A percentile compares a stretch with the other conserved stretches of the same genome.
Evolutionary conservation across 1,284 basidiomycete species (phyloP).

Genomic region (Ustilago lituana): DNA sequence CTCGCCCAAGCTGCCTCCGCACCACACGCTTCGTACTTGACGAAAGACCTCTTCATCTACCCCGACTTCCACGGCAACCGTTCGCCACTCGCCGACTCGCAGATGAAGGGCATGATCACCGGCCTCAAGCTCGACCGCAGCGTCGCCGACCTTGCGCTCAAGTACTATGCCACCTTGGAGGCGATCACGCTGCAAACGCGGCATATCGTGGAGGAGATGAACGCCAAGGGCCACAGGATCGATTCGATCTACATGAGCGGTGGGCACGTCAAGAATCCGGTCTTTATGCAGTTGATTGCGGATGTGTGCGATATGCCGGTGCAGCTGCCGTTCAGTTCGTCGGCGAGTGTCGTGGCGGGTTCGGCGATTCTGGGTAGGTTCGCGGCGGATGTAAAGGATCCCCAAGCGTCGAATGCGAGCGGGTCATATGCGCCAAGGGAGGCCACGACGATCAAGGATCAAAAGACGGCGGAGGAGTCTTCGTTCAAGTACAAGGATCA

Average conservation of each 20-base stretch:
- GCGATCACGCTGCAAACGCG: slow-evolving; percentile 93
- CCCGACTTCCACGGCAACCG: slow-evolving; percentile 88
- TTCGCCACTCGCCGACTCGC: slow-evolving; percentile 91
- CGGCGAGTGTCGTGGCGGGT: slow-evolving; percentile 87
- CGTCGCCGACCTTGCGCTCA: slow-evolving; percentile 83
- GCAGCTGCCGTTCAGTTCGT: slow-evolving; percentile 79
- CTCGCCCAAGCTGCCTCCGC: slow-evolving; percentile 71
- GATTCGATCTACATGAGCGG: slow-evolving; percentile 86
- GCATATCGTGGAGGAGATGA: slow-evolving; percentile 93
- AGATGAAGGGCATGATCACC: slow-evolving; percentile 89
- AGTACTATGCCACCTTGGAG: slow-evolving; percentile 91
- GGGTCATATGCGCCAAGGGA: slow-evolving; percentile 54
- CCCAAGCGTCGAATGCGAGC: slow-evolving; percentile 6
- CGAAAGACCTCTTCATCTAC: slow-evolving; percentile 90
- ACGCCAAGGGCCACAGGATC: slow-evolving; percentile 83
- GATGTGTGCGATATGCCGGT: slow-evolving; percentile 85
- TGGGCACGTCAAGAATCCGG: slow-evolving; percentile 65
- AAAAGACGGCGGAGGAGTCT: slow-evolving; percentile 70
- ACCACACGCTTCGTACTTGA: slow-evolving; percentile 75
- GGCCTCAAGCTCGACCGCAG: slow-evolving; percentile 85
- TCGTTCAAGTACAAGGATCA: slow-evolving; percentile 74
- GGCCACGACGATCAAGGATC: slow-evolving; percentile 57
- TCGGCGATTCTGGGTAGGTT: slow-evolving; percentile 92
- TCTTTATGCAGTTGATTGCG: slow-evolving; percentile 75
- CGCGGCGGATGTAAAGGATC: slow-evolving; percentile 74